Percentiles rank a stretch among this genome's conserved stretches.
Conservation (phyloP, 2,329 filamentous ascomycete genomes). For the Colletotrichum siamense region DNA sequence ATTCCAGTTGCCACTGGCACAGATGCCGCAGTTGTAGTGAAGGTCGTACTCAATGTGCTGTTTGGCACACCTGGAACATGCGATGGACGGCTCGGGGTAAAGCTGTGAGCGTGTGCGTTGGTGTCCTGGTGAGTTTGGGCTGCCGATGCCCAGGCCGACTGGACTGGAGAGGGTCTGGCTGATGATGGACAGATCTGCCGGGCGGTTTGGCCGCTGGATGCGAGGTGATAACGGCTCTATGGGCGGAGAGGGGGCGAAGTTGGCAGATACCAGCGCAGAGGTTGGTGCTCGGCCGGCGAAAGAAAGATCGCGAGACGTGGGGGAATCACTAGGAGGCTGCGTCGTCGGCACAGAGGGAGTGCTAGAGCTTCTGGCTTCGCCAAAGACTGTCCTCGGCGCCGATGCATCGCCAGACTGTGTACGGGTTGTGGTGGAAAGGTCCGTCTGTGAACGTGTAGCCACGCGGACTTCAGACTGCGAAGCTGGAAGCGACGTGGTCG, state of each 20-base stretch:
- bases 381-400: slow-evolving; percentile 42
- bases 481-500: slow-evolving; percentile 52
- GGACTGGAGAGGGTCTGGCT: slow-evolving; percentile 33
- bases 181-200: slow-evolving; percentile 45
- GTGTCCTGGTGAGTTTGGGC: slow-evolving; percentile 38
- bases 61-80: slow-evolving; percentile 74
- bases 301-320: slow-evolving; percentile 34
- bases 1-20: slow-evolving; percentile 75
- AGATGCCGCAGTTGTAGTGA: slow-evolving; percentile 81
- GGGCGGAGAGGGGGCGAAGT: slow-evolving; percentile 23
- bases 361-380: slow-evolving; percentile 48
- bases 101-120: slow-evolving; percentile 52
- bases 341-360: slow-evolving; percentile 35
- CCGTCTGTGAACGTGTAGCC: slow-evolving; percentile 68
- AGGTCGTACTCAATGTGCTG: slow-evolving; percentile 82
- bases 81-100: slow-evolving; percentile 74
- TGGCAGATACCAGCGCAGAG: slow-evolving; percentile 9
- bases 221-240: slow-evolving; percentile 12
- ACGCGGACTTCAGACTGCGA: slow-evolving; percentile 50
- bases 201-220: slow-evolving; percentile 34
- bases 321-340: slow-evolving; percentile 22
- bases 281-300: slow-evolving; percentile 40
- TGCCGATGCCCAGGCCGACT: slow-evolving; percentile 34
- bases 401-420: slow-evolving; percentile 43
- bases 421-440: slow-evolving; percentile 52